Base-by-base conservation (phyloP, 768 basidiomycete species). In the Tephrocybe sp. region DNA sequence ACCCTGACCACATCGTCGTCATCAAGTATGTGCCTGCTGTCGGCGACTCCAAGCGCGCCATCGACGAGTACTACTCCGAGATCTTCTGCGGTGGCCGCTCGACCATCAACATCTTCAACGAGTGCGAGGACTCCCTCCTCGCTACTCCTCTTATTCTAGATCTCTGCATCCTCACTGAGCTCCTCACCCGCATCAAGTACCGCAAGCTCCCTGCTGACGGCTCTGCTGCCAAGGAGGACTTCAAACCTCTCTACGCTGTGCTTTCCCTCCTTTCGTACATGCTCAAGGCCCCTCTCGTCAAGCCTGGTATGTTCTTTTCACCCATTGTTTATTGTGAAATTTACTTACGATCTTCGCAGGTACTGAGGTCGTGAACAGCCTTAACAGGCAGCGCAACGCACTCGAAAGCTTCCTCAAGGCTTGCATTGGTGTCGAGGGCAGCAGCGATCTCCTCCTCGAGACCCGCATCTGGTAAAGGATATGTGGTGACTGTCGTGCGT, bases 21-120 rank as follows among this genome's bases (percentile, higher is more conserved):
- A 96, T 96, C 82, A 96, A 96, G 78, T 96, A 96, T 59, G 87
- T 98, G 2, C 93, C 92, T 18, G 91, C 94, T 21, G 94, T 96
- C 25, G 95, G 96, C 31, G 97, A 98, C 74, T 92, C 90, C 49
- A 98, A 98, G 83, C 82, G 92, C 49, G 97, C 95, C n/a, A 93
- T 98, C 77, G 97, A 98, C 71, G 95, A 98, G 76, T 98, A 98
- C 73, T 93, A 94, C 70, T 95, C 92, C 9, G 95, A 98, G 78
- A 94, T 98, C 62, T 87, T 95, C 75, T 96, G 95, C 64, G 95
- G 95, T 58, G 95, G 95, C 24, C 78, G 92, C 54, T 90, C 88
- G 56, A 92, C 89, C 9, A 94, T 97, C 77, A 93, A 91, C 68
- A 92, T 93, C 73, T 97, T 96, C 82, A 98, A 98, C 69, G 90